Percentiles rank a stretch among this genome's conserved stretches.
Conservation (phyloP, 1,284 basidiomycete species). For the Sanghuangporus baumii region DNA sequence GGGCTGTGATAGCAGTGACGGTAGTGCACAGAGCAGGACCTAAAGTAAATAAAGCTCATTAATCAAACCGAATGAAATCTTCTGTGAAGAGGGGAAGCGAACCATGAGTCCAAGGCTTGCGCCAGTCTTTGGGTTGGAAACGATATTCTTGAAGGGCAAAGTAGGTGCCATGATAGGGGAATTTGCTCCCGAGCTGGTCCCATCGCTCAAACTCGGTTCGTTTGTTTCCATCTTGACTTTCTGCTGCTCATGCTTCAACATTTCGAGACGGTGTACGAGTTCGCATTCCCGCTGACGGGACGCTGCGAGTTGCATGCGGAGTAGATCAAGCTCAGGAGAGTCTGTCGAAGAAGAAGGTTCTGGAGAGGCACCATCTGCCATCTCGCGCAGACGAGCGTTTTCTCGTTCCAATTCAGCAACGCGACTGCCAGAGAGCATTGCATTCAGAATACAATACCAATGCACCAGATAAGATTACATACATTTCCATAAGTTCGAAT, state of each 20-base stretch:
- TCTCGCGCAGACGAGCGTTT: conserved; percentile 59
- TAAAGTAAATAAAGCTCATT: conserved; percentile 28
- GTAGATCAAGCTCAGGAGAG: conserved; percentile 51
- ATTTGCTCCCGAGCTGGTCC: background rate
- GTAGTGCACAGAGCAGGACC: conserved; percentile 68
- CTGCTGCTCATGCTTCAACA: conserved; percentile 38
- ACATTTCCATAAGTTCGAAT: conserved; percentile 87
- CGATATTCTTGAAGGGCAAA: conserved; percentile 1
- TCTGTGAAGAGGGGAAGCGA: conserved; percentile 25
- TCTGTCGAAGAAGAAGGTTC: background rate
- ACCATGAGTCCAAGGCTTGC: conserved; percentile 70
- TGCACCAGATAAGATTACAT: conserved; percentile 32
- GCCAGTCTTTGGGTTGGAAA: conserved; percentile 38
- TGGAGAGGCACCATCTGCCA: conserved; percentile 31
- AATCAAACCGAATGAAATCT: background rate
- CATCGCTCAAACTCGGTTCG: conserved; percentile 4
- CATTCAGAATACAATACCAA: background rate
- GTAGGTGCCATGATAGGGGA: background rate
- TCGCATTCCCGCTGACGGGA: conserved; percentile 61
- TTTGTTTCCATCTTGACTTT: conserved; percentile 16
- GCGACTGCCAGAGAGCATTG: conserved; percentile 24
- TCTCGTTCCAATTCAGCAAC: conserved; percentile 72
- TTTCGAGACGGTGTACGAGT: conserved; percentile 57
- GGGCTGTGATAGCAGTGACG: conserved; percentile 62
- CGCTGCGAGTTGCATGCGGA: conserved; percentile 57